Conservation (phyloP, 1,139 yeast genomes). For the Scheffersomyces parashehatae region DNA sequence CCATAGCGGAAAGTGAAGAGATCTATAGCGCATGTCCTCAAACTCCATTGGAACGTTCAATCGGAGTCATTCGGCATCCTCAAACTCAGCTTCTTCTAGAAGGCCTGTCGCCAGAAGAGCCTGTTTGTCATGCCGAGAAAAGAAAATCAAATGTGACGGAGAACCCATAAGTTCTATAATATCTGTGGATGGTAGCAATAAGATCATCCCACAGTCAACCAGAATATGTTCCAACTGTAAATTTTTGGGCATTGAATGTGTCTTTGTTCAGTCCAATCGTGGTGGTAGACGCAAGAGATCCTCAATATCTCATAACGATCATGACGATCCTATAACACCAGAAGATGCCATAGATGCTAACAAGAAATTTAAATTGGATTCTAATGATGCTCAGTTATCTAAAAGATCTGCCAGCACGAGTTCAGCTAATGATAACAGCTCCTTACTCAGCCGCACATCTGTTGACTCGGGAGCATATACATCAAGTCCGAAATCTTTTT, state of each 20-base stretch:
- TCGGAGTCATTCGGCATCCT: slow-evolving; percentile 26
- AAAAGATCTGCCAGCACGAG: too few species aligned
- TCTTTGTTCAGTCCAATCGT: slow-evolving; percentile 58
- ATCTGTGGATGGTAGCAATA: slow-evolving; percentile 15
- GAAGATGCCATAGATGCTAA: too few species aligned
- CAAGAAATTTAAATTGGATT: too few species aligned
- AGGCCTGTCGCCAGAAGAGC: slow-evolving; percentile 57
- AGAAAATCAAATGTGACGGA: slow-evolving; percentile 66
- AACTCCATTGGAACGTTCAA: slow-evolving; percentile 19
- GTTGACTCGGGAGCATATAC: too few species aligned
- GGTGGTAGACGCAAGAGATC: slow-evolving; percentile 53
- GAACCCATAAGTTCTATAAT: slow-evolving; percentile 34
- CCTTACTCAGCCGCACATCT: too few species aligned
- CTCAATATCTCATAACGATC: slow-evolving; percentile 1
- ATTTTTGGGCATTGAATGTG: slow-evolving; percentile 50
- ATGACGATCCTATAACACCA: slow-evolving; percentile 1
- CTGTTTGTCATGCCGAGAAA: slow-evolving; percentile 61
- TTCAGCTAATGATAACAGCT: too few species aligned
- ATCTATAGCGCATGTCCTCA: background rate
- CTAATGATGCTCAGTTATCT: too few species aligned
- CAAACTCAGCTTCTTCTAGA: slow-evolving; percentile 26
- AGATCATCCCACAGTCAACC: slow-evolving; percentile 15
- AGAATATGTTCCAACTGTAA: slow-evolving; percentile 53
- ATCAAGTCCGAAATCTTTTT: too few species aligned
- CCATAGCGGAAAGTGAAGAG: too few species aligned